Percentiles rank a stretch among this genome's conserved stretches.
These are phyloP conservation scores for Penicillium oxalicum DNA, from an alignment of 2,329 filamentous ascomycete species.

Conservation along the genomic window DNA sequence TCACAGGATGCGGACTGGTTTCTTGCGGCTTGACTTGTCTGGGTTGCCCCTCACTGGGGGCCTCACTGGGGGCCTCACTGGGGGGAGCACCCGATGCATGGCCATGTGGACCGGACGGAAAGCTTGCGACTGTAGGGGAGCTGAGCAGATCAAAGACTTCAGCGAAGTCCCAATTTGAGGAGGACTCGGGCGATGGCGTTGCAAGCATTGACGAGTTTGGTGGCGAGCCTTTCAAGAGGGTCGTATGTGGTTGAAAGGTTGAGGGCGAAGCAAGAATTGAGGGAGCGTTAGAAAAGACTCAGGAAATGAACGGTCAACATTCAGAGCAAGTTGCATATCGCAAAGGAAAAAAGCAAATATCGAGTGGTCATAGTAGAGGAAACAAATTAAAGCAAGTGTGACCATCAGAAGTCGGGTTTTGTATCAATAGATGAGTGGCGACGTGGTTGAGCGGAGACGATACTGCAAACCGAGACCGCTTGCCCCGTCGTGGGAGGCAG, in stretches of 20 bases:
- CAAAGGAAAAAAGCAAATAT: not conserved
- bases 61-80: no score
- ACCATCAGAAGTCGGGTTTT: slow-evolving; percentile 1
- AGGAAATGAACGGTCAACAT: not conserved
- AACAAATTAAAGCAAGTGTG: slow-evolving; percentile 9
- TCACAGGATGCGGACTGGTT: not conserved
- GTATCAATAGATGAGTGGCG: slow-evolving; percentile 1
- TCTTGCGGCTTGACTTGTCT: not conserved
- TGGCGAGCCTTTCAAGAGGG: not conserved
- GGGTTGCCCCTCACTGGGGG: slow-evolving; percentile 7
- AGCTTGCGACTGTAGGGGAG: slow-evolving; percentile 23
- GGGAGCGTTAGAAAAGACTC: not conserved
- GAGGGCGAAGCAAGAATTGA: not conserved
- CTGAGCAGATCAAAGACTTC: slow-evolving; percentile 41
- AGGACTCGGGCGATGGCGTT: slow-evolving; percentile 16
- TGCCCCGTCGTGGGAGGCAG: not conserved
- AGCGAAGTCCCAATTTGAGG: slow-evolving; percentile 42
- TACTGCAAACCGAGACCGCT: slow-evolving; percentile 5
- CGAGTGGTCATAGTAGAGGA: slow-evolving; percentile 2
- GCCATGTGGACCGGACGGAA: slow-evolving; percentile 8
- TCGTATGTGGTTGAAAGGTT: not conserved
- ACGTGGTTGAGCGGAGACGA: not conserved
- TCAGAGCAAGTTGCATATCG: slow-evolving; percentile 4
- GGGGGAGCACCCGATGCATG: slow-evolving; percentile 6
- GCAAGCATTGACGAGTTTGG: slow-evolving; percentile 26